Percentiles rank a stretch among this genome's conserved stretches.
phyloP scores from a whole-genome alignment of 139 green algal genomes.

The Auxenochlorella pyrenoidosa region DNA sequence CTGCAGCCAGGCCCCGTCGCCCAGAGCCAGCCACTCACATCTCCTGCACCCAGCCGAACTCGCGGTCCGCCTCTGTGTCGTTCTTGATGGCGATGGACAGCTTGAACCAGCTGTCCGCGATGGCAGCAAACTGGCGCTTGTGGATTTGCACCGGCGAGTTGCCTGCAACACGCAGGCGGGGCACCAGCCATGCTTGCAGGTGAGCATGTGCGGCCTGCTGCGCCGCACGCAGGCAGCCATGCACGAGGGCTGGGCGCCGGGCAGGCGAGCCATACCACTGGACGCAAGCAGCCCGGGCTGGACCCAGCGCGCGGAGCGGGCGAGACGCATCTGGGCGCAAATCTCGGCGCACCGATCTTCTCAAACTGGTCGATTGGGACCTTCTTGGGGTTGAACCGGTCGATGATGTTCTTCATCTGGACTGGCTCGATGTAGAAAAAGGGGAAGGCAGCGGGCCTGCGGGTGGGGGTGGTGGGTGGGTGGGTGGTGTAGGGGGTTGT shows the following conservation, averaged over 20 bases:
- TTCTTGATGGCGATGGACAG: conserved; percentile 63
- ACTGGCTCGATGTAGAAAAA: conserved; percentile 85
- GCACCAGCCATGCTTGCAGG: background rate
- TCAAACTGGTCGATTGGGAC: conserved; percentile 52
- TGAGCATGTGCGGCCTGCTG: background rate
- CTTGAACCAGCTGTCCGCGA: conserved; percentile 66
- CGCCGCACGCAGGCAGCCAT: background rate
- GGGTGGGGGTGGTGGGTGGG: too few species aligned
- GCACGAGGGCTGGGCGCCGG: background rate
- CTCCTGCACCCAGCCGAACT: conserved; percentile 82
- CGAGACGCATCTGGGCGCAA: background rate
- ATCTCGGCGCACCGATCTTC: conserved; percentile 47
- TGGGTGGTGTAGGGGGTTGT: background rate
- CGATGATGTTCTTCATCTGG: conserved; percentile 42
- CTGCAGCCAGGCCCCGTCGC: background rate
- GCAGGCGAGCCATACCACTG: background rate
- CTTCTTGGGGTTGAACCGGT: conserved; percentile 50
- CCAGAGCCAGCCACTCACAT: conserved; percentile 53
- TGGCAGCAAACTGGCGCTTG: conserved; percentile 59
- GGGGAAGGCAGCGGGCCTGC: conserved; percentile 69
- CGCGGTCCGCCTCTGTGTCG: conserved; percentile 66
- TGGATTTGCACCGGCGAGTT: conserved; percentile 72
- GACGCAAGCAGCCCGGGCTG: background rate
- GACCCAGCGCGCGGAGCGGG: background rate
- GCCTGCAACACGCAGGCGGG: conserved; percentile 39